Evolutionary conservation across 306 rosid genomes (phyloP).

Genomic region (Fragaria nilgerrensis): DNA sequence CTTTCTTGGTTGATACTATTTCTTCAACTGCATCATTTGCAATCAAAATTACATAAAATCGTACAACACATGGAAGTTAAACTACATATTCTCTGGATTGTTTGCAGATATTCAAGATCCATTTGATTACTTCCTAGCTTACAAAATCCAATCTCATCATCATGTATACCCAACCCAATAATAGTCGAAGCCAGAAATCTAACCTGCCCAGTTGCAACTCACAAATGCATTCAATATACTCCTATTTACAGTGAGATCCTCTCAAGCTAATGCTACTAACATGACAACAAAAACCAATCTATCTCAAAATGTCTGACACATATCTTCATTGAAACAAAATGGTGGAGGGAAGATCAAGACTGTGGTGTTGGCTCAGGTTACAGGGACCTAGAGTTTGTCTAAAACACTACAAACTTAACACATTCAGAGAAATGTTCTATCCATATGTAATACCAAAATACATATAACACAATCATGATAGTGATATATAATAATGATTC

Average conservation of each 20-base stretch:
- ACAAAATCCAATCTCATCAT: neutral
- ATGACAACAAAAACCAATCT: too few species aligned
- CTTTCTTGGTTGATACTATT: conserved; percentile 69
- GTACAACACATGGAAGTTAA: neutral
- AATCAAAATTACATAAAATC: neutral
- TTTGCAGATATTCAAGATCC: neutral
- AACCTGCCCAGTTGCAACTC: conserved; percentile 69
- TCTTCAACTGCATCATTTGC: conserved; percentile 51
- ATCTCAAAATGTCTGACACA: too few species aligned
- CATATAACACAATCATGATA: too few species aligned
- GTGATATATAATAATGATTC: neutral
- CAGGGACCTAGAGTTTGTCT: neutral
- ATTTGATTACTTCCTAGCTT: neutral
- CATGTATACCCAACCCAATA: neutral
- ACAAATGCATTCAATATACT: too few species aligned
- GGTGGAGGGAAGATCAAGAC: too few species aligned
- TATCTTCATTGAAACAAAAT: too few species aligned
- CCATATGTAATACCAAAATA: too few species aligned
- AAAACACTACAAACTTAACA: too few species aligned
- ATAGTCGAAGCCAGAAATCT: conserved; percentile 17
- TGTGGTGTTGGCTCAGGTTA: neutral
- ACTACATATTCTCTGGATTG: neutral
- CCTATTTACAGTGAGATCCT: too few species aligned
- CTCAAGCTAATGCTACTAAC: too few species aligned
- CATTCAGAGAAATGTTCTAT: too few species aligned